Evolutionary conservation across 2,329 filamentous ascomycete genomes (phyloP).

Genomic region (Neofusicoccum ribis): DNA sequence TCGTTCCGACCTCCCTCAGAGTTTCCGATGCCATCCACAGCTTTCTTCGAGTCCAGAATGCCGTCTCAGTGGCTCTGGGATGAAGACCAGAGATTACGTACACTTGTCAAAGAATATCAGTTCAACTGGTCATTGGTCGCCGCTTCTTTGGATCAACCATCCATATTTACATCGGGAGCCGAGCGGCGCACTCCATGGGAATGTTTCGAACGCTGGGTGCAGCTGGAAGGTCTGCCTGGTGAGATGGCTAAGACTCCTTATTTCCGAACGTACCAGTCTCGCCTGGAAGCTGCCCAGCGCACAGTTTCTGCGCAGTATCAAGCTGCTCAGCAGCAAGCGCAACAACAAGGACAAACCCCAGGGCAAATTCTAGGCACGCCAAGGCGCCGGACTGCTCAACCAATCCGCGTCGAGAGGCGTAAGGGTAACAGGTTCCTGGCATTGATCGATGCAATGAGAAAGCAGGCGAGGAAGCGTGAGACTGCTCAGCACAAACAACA

Average conservation of each 20-base stretch:
- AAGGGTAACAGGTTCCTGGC: constrained; percentile 84
- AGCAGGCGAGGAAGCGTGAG: constrained; percentile 92
- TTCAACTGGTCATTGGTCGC: constrained; percentile 98
- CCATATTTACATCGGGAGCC: constrained; percentile 77
- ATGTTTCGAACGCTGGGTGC: constrained; percentile 96
- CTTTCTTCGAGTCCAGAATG: constrained; percentile 83
- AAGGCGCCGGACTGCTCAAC: constrained; percentile 69
- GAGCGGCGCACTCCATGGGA: constrained; percentile 96
- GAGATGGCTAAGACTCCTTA: constrained; percentile 97
- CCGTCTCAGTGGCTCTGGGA: constrained; percentile 88
- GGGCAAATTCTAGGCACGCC: constrained; percentile 53
- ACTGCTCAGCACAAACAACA: constrained; percentile 82
- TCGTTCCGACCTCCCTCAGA: constrained; percentile 93
- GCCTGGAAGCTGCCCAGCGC: constrained; percentile 63
- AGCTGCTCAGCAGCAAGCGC: constrained; percentile 53
- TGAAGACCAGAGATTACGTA: constrained; percentile 87
- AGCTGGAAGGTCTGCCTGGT: constrained; percentile 82
- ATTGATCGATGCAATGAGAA: constrained; percentile 91
- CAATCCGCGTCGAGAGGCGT: constrained; percentile 81
- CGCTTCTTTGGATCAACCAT: constrained; percentile 71
- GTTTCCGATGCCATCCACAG: constrained; percentile 83
- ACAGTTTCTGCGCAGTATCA: constrained; percentile 60
- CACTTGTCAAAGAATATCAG: constrained; percentile 84
- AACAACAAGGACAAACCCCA: constrained; percentile 55
- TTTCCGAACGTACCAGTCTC: constrained; percentile 73